Evolutionary conservation across 495 filamentous ascomycete genomes (phyloP), one percentile per base, ranked within the genome.

Genomic region (Trichoderma virens): DNA sequence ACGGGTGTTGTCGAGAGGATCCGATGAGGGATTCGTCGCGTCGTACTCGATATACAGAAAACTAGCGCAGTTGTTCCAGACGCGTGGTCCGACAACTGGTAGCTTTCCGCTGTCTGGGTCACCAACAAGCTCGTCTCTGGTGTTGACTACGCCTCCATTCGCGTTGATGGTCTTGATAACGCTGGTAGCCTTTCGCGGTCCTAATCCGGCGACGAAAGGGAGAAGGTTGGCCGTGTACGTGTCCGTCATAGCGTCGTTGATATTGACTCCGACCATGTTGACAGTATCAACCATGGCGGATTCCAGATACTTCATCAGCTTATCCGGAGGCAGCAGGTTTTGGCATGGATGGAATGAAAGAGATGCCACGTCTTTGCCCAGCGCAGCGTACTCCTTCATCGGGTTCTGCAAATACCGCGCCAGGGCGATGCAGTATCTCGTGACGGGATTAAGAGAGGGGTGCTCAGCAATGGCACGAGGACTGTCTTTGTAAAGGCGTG

Each of bases 281-380:
- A 98, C 94, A 86, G 96, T 96, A 70, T 98, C 95, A 5, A 98
- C 93, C 83, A 98, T 88, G 23, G 92, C 91, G 2, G 90, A 94
- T 68, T 98, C 94, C 25, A 98, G 82, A 63, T 91, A 84, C 72
- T 90, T 91, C 56, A 89, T 73, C 5, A 98, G 79, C 73, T 95
- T 89, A 2, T 97, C 93, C 61, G 90, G 87, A 0, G 92, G 86
- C 8, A 98, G 81, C 54, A 96, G 85, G 63, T 92, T 86, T 74
- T 98, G 94, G 64, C 90, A 90, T 27, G 91, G 85, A 67, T 96
- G 92, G 72, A 97, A 97, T 31, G 85, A 79, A 54, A 98, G 84
- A 1, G 92, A 93, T 3, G 89, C 80, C 66, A 98, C 85, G 68
- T 97, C 92, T 65, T 88, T 90, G 56, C 91, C 91, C 13, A 98